Percentiles rank a stretch among this genome's conserved stretches.
Conservation (phyloP, 306 rosid species). For the Quercus robur region DNA sequence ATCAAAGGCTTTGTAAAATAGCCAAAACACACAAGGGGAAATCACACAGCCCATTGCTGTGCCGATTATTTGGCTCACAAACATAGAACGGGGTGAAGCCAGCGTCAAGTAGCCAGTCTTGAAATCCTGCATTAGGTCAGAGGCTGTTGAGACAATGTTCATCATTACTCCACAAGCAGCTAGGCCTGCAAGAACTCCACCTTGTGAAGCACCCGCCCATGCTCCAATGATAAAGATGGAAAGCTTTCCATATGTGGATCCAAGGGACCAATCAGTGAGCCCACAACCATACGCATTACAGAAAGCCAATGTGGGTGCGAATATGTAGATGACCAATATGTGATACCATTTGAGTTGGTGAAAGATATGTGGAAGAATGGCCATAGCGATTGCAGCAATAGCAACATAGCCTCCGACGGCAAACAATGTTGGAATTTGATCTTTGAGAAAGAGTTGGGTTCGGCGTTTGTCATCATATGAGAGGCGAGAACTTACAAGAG, state of each 20-base stretch:
- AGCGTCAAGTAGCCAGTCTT: constrained; percentile 15
- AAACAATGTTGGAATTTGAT: constrained; percentile 13
- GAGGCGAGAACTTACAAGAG: not conserved
- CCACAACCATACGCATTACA: constrained; percentile 17
- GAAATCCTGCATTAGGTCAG: constrained; percentile 14
- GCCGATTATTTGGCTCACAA: constrained; percentile 12
- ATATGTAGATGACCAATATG: constrained; percentile 5
- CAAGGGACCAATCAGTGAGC: constrained; percentile 17
- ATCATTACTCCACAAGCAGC: constrained; percentile 20
- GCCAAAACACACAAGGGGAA: constrained; percentile 12
- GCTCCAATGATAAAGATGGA: constrained; percentile 10
- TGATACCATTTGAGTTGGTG: constrained; percentile 10
- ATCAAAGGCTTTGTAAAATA: constrained; percentile 5
- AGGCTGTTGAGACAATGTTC: constrained; percentile 14
- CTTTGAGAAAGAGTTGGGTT: constrained; percentile 4
- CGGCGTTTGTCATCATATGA: constrained; percentile 4
- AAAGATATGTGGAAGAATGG: constrained; percentile 3
- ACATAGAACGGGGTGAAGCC: constrained; percentile 15
- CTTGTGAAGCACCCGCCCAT: constrained; percentile 8
- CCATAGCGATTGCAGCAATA: not conserved
- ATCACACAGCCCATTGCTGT: constrained; percentile 14
- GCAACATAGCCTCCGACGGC: constrained; percentile 5
- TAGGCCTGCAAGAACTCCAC: constrained; percentile 11
- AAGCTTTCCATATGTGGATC: constrained; percentile 6
- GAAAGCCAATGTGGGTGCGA: constrained; percentile 4